A percentile compares a stretch with the other conserved stretches of the same genome.
phyloP scores from a whole-genome alignment of 208 protist species.

The Acanthamoeba royreba region DNA sequence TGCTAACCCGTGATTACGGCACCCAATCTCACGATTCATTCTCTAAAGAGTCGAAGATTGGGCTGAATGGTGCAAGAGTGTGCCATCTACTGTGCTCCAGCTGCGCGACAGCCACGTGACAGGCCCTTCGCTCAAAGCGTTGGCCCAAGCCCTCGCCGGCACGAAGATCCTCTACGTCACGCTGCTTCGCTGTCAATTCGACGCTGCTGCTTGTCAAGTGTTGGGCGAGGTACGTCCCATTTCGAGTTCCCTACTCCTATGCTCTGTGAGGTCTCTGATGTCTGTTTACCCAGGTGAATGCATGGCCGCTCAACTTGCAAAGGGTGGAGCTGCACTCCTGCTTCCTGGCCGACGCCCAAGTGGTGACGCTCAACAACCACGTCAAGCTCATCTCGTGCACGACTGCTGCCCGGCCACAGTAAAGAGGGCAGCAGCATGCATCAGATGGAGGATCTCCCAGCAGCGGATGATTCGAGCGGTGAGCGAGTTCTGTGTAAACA shows the following conservation, averaged over 20 bases:
- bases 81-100: not conserved
- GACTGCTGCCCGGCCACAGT: not conserved
- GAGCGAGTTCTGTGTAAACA: too few species aligned
- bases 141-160: not conserved
- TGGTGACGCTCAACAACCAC: not conserved
- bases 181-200: not conserved
- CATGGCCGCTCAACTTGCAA: not conserved
- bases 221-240: not conserved
- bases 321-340: not conserved
- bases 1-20: not conserved
- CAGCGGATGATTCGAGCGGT: too few species aligned
- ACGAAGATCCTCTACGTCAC: not conserved
- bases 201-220: not conserved
- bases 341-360: not conserved
- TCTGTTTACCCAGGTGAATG: not conserved
- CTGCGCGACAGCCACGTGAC: constrained; percentile 20
- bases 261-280: not conserved
- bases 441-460: not conserved
- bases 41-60: not conserved
- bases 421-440: not conserved
- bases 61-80: not conserved
- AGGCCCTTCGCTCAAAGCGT: not conserved
- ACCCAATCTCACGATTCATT: not conserved
- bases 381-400: not conserved
- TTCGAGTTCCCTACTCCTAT: not conserved